Evolutionary conservation across 495 filamentous ascomycete genomes (phyloP), one percentile per base, ranked within the genome.

Genomic region (Penicillium diatomitis): DNA sequence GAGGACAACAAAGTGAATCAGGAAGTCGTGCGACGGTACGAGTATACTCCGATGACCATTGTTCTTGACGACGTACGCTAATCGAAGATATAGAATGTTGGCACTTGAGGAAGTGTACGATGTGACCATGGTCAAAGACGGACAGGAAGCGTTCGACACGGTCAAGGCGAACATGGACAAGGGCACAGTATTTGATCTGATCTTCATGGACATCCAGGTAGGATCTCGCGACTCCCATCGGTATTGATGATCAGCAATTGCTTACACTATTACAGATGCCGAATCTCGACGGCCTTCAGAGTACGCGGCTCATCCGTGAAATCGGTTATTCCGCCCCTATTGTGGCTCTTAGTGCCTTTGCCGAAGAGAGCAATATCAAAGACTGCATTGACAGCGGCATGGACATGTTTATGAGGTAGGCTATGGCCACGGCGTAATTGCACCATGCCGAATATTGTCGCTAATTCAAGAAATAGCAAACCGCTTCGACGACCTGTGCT

Each of bases 1-100:
- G 90, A 96, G 60, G 90, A 96, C 68, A 96, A 96, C 60, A 82
- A 82, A 32, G 88, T 90, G n/a, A 96, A 96, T 60, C 86, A 94
- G 57, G 88, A 95, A 57, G 90, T 96, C 10, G 89, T 95, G 31
- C 65, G 84, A n/a, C 78, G 80, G 44, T 60, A 49, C 6, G 57
- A 8, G 8, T 20, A 7, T 20, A 20, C 20, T 20, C 20, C 20
- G 20, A 20, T 20, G 20, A 20, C 20, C 20, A 20, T 20, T 20
- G 1, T 20, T 20, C 20, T 20, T 20, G 20, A 20, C 20, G 20
- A 20, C 20, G 20, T 20, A 20, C 20, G 20, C 20, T 20, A 20
- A 20, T 20, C 20, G 20, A 20, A 20, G 20, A 20, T 20, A 20
- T 20, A 62, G 62, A 30, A 85, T 86, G 82, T 65, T 86, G 38